Evolutionary conservation across 345 rosid species (phyloP), one percentile per base, ranked within the genome.

Genomic region (Kernera saxatilis): DNA sequence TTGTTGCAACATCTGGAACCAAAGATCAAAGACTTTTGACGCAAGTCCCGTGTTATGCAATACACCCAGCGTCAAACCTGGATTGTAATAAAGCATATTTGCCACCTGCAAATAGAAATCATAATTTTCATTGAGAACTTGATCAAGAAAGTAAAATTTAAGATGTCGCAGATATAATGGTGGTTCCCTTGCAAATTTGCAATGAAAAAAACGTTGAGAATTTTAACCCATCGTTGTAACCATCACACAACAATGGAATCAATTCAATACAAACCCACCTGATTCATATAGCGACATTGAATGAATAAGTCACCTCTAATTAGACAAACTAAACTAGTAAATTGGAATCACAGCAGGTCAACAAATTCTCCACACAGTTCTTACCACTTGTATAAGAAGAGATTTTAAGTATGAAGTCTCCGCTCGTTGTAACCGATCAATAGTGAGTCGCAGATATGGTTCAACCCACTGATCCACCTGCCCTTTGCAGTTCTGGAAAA

Each of bases 401-500:
- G 97, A 92, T 75, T 95, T 95, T 81, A 95, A 80, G 76, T 84
- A 82, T 49, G 96, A 78, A 71, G 83, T 86, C 73, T 88, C 90
- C n/a, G 96, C 79, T 64, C 88, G 84, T 35, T 82, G 88, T 75
- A 95, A 82, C 59, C 96, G 84, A 69, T 90, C 94, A 72, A 92
- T 79, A 5, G 96, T 87, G 55, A 95, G 79, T 74, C 90, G 86
- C 56, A 95, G 76, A 81, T 88, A 95, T 78, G 99, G 98, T 73
- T 95, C 99, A 72, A 87, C 84, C 97, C 96, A 95, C 3, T 83
- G 98, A 83, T 95, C 99, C 79, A 95, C 98, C 78, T 90, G 98
- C 53, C 98, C 99, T 81, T 81, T 88, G 80, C 98, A 90, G 74
- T 95, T 92, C 84, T 95, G 99, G 71, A 95, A 88, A 78, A 95